phyloP scores from a whole-genome alignment of 2,329 filamentous ascomycete species.

The Dendrostoma leiphaemia region DNA sequence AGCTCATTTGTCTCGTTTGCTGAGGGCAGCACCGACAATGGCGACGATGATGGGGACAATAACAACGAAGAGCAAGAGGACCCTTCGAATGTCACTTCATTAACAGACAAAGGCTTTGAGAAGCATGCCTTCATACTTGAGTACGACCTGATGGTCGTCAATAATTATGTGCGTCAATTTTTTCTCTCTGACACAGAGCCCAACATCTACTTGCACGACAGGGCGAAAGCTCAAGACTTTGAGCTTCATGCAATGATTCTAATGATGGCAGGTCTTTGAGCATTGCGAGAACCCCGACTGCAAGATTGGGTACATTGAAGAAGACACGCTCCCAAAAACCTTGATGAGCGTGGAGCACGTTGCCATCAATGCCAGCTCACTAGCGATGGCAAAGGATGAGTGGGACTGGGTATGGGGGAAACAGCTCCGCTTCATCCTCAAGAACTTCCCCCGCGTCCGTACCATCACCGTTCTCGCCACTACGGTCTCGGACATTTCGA shows the following conservation, averaged over 20 bases:
- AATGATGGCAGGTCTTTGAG: too few relatives aligned
- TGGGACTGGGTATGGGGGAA: slow-evolving; percentile 10
- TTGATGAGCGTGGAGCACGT: slow-evolving; percentile 5
- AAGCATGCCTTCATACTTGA: not conserved
- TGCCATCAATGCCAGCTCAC: slow-evolving; percentile 8
- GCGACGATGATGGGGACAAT: too few relatives aligned
- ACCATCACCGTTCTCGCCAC: slow-evolving; percentile 1
- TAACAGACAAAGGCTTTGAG: not conserved
- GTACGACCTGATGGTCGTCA: slow-evolving; percentile 13
- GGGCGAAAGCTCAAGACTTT: too few relatives aligned
- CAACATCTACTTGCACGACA: too few relatives aligned
- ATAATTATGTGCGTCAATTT: too few relatives aligned
- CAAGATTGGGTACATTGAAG: not conserved
- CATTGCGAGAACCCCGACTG: slow-evolving; percentile 4
- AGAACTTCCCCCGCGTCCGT: not conserved
- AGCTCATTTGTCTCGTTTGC: too few relatives aligned
- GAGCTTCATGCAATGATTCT: too few relatives aligned
- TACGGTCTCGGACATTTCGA: not conserved
- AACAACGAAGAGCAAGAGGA: too few relatives aligned
- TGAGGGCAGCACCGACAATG: too few relatives aligned
- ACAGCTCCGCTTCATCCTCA: slow-evolving; percentile 13
- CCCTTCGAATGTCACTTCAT: not conserved
- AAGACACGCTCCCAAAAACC: not conserved
- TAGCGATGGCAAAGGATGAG: slow-evolving; percentile 4
- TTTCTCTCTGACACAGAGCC: too few relatives aligned